A percentile compares a stretch with the other conserved stretches of the same genome.
Conservation (phyloP, 495 filamentous ascomycete species). For the Haplographium delicatum region DNA sequence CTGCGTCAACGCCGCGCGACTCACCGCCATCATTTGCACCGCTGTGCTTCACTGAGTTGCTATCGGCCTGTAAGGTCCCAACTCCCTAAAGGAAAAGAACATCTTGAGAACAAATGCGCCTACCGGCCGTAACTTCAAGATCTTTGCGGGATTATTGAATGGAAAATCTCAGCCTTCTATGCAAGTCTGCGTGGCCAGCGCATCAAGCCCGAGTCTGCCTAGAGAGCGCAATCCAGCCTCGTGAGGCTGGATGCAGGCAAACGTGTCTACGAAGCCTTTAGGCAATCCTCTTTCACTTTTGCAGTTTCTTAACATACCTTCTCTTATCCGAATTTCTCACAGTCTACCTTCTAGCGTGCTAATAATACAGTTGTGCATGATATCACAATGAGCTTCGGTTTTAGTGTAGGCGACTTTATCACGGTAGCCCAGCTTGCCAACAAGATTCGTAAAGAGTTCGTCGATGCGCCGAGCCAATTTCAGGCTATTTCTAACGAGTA, state of each 20-base stretch:
- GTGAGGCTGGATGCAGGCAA: not conserved
- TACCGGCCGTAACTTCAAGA: too few relatives aligned
- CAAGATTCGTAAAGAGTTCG: constrained; percentile 27
- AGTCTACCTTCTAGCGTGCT: not conserved
- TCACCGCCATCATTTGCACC: too few relatives aligned
- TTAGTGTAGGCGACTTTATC: constrained; percentile 15
- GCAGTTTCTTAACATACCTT: not conserved
- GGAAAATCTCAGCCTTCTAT: not conserved
- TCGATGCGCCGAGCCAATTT: constrained; percentile 27
- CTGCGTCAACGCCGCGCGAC: too few relatives aligned
- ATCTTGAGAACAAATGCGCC: too few relatives aligned
- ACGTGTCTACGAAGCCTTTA: not conserved
- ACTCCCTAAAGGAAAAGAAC: too few relatives aligned
- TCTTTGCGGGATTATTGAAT: too few relatives aligned
- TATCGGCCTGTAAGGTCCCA: too few relatives aligned
- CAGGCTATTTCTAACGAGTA: constrained; percentile 25
- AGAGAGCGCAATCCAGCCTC: not conserved
- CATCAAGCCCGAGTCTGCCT: not conserved
- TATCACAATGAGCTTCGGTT: constrained; percentile 33
- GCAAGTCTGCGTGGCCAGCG: not conserved
- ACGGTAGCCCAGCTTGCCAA: constrained; percentile 25
- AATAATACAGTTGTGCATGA: not conserved
- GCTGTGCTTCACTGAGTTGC: too few relatives aligned
- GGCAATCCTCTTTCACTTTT: not conserved
- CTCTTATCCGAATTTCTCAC: not conserved